Evolutionary conservation across 306 rosid genomes (phyloP), one percentile per base, ranked within the genome.

Genomic region (Pyrus bretschneideri): DNA sequence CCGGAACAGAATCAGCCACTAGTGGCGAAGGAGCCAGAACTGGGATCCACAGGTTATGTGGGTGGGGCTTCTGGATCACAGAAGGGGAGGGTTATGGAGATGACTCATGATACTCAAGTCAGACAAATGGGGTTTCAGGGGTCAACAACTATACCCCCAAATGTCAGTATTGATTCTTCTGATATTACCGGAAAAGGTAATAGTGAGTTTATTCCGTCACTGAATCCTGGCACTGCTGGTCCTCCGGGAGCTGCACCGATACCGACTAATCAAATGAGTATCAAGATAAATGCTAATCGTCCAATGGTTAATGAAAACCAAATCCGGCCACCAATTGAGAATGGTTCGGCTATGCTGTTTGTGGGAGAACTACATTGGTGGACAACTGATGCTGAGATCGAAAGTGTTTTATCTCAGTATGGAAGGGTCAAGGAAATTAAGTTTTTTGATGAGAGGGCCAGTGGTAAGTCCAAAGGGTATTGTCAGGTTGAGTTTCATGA

Each of bases 351-450:
- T 66, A 72, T 42, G 60, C 68, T 86, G 70, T 86, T 86, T 76
- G 89, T 86, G 64, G 89, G 89, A 54, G 89, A 86, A 22, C 73
- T 86, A 29, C 87, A 86, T 76, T 86, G 89, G 89, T 86, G 89
- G 89, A 86, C 89, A n/a, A 86, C 89, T 67, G 89, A 86, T 81
- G 78, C 87, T 38, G 89, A 86, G 72, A 59, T 83, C 45, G 89
- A 83, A 69, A 51, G 71, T 57, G 72, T 67, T 54, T 49, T 83
- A 46, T 77, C 81, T 23, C 83, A 83, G 65, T 86, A 83, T 72
- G 89, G 89, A 21, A 75, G 77, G 78, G 83, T 86, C 57, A 86
- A 86, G 82, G 89, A 86, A 76, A 73, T 83, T 33, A 86, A 86
- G 75, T 86, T 86, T 64, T 86, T 83, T 51, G 89, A 86, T 30